These are phyloP conservation scores for Sporothrix luriei DNA, from an alignment of 2,329 filamentous ascomycete species.

Conservation along the genomic window DNA sequence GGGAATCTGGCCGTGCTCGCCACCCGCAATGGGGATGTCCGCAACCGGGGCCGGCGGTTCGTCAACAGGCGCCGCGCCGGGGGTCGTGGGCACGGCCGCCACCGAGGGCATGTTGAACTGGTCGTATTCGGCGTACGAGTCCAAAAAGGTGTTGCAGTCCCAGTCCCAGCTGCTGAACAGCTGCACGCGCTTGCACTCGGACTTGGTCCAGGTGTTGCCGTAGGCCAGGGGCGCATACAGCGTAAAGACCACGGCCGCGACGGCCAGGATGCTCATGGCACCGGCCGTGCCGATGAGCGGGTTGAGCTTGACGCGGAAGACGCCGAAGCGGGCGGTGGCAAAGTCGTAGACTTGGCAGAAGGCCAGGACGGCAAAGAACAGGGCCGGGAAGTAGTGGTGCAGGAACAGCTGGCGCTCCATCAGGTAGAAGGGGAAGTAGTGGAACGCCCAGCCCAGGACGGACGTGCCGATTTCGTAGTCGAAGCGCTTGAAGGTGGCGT, in stretches of 20 bases:
- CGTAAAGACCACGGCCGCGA: constrained; percentile 75
- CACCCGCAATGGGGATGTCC: constrained; percentile 35
- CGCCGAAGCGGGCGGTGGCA: constrained; percentile 69
- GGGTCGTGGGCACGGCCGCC: constrained; percentile 28
- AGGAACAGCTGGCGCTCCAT: constrained; percentile 98
- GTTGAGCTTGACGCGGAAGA: constrained; percentile 67
- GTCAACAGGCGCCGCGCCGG: constrained; percentile 9
- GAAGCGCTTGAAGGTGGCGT: constrained; percentile 87
- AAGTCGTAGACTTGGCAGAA: constrained; percentile 91
- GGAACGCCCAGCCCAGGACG: constrained; percentile 91
- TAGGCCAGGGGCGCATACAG: constrained; percentile 90
- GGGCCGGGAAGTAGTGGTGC: constrained; percentile 96
- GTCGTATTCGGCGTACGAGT: constrained; percentile 61
- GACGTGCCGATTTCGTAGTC: constrained; percentile 94
- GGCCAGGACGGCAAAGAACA: constrained; percentile 91
- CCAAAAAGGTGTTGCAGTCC: constrained; percentile 93
- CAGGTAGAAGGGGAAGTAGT: constrained; percentile 98
- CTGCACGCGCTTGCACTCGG: constrained; percentile 83
- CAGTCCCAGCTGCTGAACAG: constrained; percentile 91
- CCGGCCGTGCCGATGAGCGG: constrained; percentile 74
- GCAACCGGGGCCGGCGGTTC: constrained; percentile 22
- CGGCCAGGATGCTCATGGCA: constrained; percentile 71
- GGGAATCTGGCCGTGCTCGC: constrained; percentile 40
- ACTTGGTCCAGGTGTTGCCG: constrained; percentile 90
- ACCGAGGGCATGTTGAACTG: constrained; percentile 38